Conservation (phyloP, 169 alveolate genomes). For the Blepharisma undulans region DNA sequence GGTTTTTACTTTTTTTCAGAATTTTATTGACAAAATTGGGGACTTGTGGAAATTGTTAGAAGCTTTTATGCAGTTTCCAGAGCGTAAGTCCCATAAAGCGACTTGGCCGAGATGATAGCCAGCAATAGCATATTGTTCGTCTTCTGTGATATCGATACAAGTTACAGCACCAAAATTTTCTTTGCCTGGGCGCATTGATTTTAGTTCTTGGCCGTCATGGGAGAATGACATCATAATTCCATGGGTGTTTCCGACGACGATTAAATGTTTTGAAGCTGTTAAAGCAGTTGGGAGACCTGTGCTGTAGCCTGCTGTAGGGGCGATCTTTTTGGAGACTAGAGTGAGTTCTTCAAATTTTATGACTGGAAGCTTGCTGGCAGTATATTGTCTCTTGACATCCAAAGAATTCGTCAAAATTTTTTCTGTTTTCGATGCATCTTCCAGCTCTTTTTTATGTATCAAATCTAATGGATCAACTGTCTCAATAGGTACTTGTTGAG, state of each 20-base stretch:
- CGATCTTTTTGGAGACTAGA: conserved; percentile 3
- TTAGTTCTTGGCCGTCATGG: conserved; percentile 15
- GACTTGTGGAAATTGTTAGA: background rate
- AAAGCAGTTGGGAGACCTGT: conserved; percentile 27
- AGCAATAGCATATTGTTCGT: background rate
- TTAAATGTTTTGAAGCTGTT: background rate
- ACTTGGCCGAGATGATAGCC: conserved; percentile 32
- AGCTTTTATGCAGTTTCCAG: conserved; percentile 31
- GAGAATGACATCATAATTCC: conserved; percentile 9
- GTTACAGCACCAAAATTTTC: conserved; percentile 16
- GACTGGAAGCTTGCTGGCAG: conserved; percentile 33
- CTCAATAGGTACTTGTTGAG: background rate
- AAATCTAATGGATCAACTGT: conserved; percentile 31
- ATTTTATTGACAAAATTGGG: conserved; percentile 17
- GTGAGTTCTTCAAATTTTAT: conserved; percentile 21
- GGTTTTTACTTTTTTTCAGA: background rate
- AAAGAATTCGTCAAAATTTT: background rate
- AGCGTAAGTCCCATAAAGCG: conserved; percentile 31
- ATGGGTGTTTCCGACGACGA: background rate
- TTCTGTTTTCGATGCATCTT: background rate
- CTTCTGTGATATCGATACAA: conserved; percentile 14
- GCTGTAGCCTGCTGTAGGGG: background rate
- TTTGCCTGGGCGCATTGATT: background rate
- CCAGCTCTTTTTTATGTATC: background rate
- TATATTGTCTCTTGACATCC: conserved; percentile 25